These are phyloP conservation scores for Papiliotrema terrestris DNA, from an alignment of 1,284 basidiomycete species.

Conservation along the genomic window DNA sequence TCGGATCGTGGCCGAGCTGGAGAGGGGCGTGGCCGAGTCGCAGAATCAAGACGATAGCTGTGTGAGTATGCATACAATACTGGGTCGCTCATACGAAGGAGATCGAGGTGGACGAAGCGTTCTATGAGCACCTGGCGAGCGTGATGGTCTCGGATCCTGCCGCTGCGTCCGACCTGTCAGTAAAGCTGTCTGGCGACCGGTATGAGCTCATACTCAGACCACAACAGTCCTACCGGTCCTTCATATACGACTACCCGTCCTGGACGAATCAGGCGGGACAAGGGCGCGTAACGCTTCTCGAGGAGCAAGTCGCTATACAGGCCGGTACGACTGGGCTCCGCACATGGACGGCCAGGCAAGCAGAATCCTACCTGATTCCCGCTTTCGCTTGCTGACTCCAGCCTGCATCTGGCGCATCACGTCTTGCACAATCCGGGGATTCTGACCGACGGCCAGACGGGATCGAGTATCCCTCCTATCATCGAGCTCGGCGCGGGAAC, in stretches of 20 bases:
- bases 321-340: constrained; percentile 48
- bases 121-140: constrained; percentile 37
- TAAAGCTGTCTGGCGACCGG: neutral
- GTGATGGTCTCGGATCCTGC: constrained; percentile 24
- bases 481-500: constrained; percentile 49
- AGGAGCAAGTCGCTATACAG: constrained; percentile 49
- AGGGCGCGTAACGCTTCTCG: constrained; percentile 38
- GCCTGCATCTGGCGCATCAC: constrained; percentile 38
- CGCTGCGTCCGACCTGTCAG: constrained; percentile 5
- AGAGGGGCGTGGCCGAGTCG: constrained; percentile 17
- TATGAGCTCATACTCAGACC: constrained; percentile 24
- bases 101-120: constrained; percentile 39
- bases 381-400: neutral
- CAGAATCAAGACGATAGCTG: constrained; percentile 14
- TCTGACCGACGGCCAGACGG: neutral
- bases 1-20: constrained; percentile 23
- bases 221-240: constrained; percentile 44
- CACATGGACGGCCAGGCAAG: constrained; percentile 43
- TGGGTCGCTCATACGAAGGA: neutral
- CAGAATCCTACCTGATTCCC: neutral
- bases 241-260: constrained; percentile 35
- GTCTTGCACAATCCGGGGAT: constrained; percentile 20
- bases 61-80: neutral
- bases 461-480: constrained; percentile 4
- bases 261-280: constrained; percentile 6